Evolutionary conservation across 345 rosid genomes (phyloP), one percentile per base, ranked within the genome.

Genomic region (Camelina sativa): DNA sequence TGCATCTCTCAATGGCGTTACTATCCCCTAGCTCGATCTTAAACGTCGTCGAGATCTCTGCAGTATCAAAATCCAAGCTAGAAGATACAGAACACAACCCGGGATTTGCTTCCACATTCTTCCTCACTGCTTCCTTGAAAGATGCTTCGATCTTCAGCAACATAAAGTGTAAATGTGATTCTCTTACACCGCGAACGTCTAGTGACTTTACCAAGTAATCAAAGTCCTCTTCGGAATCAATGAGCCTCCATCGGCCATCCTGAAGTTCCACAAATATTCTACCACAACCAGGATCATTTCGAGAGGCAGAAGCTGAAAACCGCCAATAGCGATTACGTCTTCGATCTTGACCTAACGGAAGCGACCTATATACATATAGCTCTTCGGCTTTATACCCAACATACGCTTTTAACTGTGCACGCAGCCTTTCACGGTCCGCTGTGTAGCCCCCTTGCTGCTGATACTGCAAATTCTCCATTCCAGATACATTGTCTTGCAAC

Each of bases 281-380:
- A 55, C 95, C 98, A 81, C 90, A 84, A 56, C 97, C 90, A 40
- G 95, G 98, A 84, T 93, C 97, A 80, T 79, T 83, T 67, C 55
- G 20, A 53, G 98, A 93, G 19, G 85, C 65, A 2, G 95, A 93
- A 52, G 92, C 80, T 17, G 86, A 78, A 82, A 93, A 93, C 56
- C 80, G 95, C 98, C 98, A 93, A 69, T 93, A 93, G 4, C 98
- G 84, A 69, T 90, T 93, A 40, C 85, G 95, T 62, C 98, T 84
- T 53, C 98, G 89, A 84, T 93, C 98, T 82, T 82, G 91, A 71
- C 98, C 98, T 16, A 93, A 82, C 16, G 98, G 98, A 82, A 90
- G 82, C 59, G 98, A 93, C 66, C 96, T 86, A 64, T 83, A 87
- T 11, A 80, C 87, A 70, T 86, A 86, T 60, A 86, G 75, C 80